Conservation (phyloP, 148 eudicot species). For the Rhododendron vialii region DNA sequence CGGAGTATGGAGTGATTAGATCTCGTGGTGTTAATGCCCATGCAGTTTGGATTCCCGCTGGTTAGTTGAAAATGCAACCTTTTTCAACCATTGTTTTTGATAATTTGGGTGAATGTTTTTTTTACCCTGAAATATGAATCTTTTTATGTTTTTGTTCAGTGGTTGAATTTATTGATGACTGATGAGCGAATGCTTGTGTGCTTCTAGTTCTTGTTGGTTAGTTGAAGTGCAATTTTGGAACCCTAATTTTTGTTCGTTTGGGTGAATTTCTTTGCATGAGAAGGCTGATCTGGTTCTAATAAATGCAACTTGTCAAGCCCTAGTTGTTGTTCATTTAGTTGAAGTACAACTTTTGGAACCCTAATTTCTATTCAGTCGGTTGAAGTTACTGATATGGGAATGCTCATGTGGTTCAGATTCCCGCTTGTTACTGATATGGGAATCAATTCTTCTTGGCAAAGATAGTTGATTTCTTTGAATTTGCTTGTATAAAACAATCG, state of each 20-base stretch:
- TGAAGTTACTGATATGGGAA: neutral
- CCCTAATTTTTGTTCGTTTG: neutral
- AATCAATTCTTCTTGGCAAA: neutral
- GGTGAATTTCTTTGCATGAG: neutral
- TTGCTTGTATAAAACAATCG: neutral
- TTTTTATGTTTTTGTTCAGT: neutral
- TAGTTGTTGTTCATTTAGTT: neutral
- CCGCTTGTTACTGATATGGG: neutral
- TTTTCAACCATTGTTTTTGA: conserved; percentile 2
- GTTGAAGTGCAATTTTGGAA: neutral
- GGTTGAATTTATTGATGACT: conserved; percentile 1
- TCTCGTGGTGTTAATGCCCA: neutral
- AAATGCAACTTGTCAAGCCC: conserved; percentile 5
- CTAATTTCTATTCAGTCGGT: neutral
- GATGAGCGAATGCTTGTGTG: conserved; percentile 45
- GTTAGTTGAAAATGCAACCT: neutral
- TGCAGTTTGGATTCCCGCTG: neutral
- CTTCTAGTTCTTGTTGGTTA: conserved; percentile 32
- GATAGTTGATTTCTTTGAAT: conserved; percentile 1
- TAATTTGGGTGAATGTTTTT: neutral
- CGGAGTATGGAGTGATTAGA: neutral
- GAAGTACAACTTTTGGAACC: neutral
- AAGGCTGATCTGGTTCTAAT: neutral
- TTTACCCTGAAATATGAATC: neutral
- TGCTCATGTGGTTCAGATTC: neutral